phyloP scores from a whole-genome alignment of 495 filamentous ascomycete species.

The Xylaria grammica region DNA sequence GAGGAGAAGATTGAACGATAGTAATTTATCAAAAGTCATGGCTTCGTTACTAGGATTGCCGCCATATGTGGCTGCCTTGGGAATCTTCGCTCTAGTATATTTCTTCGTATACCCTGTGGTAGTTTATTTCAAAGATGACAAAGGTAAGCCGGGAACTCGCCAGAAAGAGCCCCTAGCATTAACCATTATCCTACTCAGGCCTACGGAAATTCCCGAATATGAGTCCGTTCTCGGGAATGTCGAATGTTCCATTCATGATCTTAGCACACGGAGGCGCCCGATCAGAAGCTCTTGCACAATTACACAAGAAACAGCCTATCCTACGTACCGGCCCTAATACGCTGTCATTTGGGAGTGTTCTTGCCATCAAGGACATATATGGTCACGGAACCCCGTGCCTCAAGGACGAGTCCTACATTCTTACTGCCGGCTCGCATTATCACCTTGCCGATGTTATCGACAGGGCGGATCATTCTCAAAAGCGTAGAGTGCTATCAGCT shows the following conservation, averaged over 20 bases:
- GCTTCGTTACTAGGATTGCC: not conserved
- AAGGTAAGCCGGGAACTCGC: not conserved
- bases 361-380: constrained; percentile 63
- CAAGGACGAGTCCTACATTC: constrained; percentile 55
- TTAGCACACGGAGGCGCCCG: constrained; percentile 15
- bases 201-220: constrained; percentile 14
- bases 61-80: not conserved
- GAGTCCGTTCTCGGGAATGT: constrained; percentile 13
- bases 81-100: not conserved
- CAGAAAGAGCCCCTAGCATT: not conserved
- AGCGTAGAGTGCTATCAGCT: constrained; percentile 55
- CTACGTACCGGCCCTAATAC: constrained; percentile 59
- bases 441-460: constrained; percentile 36
- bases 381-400: constrained; percentile 57
- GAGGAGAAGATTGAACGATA: not conserved
- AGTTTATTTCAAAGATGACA: constrained; percentile 5
- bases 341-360: constrained; percentile 51
- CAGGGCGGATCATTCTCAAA: constrained; percentile 34
- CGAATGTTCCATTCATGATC: constrained; percentile 12
- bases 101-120: not conserved
- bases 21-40: not conserved
- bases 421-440: constrained; percentile 40
- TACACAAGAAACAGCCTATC: constrained; percentile 40
- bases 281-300: not conserved
- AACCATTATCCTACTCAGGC: not conserved